Evolutionary conservation across 2,329 filamentous ascomycete genomes (phyloP).

Genomic region (Hymenoscyphus repandus): DNA sequence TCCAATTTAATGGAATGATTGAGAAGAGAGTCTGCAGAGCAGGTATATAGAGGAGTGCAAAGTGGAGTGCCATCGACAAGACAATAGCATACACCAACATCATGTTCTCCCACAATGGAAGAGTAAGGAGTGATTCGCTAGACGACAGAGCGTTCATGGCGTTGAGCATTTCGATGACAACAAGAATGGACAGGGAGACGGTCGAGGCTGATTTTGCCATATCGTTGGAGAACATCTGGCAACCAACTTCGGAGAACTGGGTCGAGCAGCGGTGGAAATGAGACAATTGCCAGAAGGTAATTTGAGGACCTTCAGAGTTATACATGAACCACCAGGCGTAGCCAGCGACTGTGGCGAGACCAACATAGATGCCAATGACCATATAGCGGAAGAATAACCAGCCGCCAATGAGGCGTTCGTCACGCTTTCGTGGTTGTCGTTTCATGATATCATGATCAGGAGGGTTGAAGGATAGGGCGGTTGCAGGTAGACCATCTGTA

Average conservation of each 20-base stretch:
- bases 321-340: slow-evolving; percentile 99
- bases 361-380: slow-evolving; percentile 92
- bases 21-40: slow-evolving; percentile 85
- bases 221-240: slow-evolving; percentile 82
- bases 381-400: slow-evolving; percentile 99
- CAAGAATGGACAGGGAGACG: slow-evolving; percentile 83
- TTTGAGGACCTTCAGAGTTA: slow-evolving; percentile 83
- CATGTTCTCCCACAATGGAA: slow-evolving; percentile 98
- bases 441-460: slow-evolving; percentile 98
- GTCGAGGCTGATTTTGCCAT: slow-evolving; percentile 88
- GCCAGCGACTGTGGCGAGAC: slow-evolving; percentile 87
- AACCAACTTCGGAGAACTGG: slow-evolving; percentile 84
- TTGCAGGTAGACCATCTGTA: slow-evolving; percentile 93
- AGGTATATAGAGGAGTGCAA: slow-evolving; percentile 86
- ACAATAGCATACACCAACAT: slow-evolving; percentile 93
- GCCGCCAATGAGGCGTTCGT: slow-evolving; percentile 85
- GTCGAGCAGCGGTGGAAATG: slow-evolving; percentile 92
- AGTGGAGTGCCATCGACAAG: slow-evolving; percentile 91
- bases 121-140: slow-evolving; percentile 85
- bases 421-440: slow-evolving; percentile 81
- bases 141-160: slow-evolving; percentile 97
- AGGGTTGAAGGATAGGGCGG: slow-evolving; percentile 95
- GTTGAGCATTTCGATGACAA: slow-evolving; percentile 99
- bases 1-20: slow-evolving; percentile 78
- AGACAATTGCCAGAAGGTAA: slow-evolving; percentile 80